Evolutionary conservation across 2,329 filamentous ascomycete genomes (phyloP).

Genomic region (Talaromyces sp.): DNA sequence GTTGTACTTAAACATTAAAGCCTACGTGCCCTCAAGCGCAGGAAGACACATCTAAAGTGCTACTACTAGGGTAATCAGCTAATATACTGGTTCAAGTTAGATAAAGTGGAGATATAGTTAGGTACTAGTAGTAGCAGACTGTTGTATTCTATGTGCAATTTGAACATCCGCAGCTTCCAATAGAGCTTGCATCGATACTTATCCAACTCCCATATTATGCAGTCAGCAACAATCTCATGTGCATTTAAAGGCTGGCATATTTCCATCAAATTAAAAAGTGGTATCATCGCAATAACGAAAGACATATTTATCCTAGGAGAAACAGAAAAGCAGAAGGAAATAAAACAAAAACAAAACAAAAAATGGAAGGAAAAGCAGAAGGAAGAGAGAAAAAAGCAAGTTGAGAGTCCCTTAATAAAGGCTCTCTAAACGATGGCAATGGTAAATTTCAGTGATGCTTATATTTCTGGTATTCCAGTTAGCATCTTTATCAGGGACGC

Average conservation of each 20-base stretch:
- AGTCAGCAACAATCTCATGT: constrained; percentile 12
- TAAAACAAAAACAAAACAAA: not conserved
- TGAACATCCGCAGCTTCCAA: not conserved
- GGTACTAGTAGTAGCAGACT: not conserved
- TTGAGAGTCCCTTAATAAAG: not conserved
- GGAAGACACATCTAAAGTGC: too few relatives aligned
- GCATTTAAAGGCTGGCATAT: constrained; percentile 7
- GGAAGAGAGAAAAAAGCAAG: not conserved
- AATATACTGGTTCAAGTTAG: not conserved
- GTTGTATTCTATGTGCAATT: not conserved
- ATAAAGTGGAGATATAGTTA: not conserved
- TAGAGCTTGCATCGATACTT: not conserved
- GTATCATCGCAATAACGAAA: constrained; percentile 20
- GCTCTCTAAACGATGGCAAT: not conserved
- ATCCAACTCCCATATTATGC: constrained; percentile 10
- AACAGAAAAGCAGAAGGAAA: constrained; percentile 3
- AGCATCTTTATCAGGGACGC: constrained; percentile 4
- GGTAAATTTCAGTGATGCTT: constrained; percentile 38
- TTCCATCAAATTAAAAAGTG: constrained; percentile 7
- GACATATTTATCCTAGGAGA: constrained; percentile 12
- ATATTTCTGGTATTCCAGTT: constrained; percentile 42
- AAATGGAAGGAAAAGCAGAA: not conserved
- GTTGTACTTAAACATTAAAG: too few relatives aligned
- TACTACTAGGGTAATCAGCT: too few relatives aligned
- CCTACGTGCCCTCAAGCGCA: too few relatives aligned